Evolutionary conservation across 352 stramenopile species (phyloP).

Genomic region (Pythium monospermum): DNA sequence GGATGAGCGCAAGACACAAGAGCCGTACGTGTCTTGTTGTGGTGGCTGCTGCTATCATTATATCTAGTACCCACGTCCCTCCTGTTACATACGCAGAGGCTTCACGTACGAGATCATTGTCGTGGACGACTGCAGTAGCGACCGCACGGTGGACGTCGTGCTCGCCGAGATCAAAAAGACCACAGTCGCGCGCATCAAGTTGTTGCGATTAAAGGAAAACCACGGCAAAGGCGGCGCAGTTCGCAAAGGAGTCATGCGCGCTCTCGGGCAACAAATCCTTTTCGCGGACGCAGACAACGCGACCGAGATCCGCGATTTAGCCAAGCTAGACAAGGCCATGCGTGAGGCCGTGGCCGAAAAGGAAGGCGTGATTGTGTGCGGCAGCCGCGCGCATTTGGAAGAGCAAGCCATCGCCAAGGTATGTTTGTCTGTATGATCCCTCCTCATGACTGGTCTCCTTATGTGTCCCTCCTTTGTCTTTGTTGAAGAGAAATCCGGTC

Average conservation of each 20-base stretch:
- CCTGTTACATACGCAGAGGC: too few species aligned
- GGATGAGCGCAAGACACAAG: slow-evolving; percentile 40
- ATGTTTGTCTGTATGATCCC: background rate
- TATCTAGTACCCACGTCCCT: too few species aligned
- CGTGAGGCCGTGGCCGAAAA: slow-evolving; percentile 26
- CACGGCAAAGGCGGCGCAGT: slow-evolving; percentile 90
- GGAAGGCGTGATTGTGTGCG: slow-evolving; percentile 85
- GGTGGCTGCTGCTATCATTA: background rate
- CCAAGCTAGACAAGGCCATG: slow-evolving; percentile 63
- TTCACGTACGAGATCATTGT: slow-evolving; percentile 89
- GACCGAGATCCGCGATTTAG: slow-evolving; percentile 88
- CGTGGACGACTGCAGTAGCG: slow-evolving; percentile 90
- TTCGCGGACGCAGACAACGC: slow-evolving; percentile 93
- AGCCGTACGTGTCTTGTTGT: slow-evolving; percentile 34
- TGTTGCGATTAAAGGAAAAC: slow-evolving; percentile 83
- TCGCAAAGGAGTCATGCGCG: slow-evolving; percentile 84
- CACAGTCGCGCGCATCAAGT: slow-evolving; percentile 50
- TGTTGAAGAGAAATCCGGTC: slow-evolving; percentile 72
- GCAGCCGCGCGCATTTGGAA: slow-evolving; percentile 88
- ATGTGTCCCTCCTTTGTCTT: slow-evolving; percentile 8
- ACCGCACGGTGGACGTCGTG: slow-evolving; percentile 75
- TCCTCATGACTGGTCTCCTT: background rate
- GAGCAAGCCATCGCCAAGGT: slow-evolving; percentile 77
- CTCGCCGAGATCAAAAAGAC: slow-evolving; percentile 41
- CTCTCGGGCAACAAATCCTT: slow-evolving; percentile 72